Conservation (phyloP, 495 filamentous ascomycete genomes). For the Neurospora tetraspora region DNA sequence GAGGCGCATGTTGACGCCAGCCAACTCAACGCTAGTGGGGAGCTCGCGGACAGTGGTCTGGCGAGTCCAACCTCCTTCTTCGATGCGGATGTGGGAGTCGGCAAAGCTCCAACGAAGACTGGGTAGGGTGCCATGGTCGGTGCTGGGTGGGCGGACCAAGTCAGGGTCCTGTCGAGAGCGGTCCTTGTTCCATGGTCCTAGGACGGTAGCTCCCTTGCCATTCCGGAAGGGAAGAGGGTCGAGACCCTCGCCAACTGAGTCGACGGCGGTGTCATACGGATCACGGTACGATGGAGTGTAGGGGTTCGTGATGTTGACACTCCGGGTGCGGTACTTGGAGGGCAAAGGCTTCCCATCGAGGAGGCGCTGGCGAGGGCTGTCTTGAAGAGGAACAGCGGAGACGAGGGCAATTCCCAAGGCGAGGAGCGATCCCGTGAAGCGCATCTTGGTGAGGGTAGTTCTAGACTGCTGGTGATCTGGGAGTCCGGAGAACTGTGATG, state of each 20-base stretch:
- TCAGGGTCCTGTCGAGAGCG: slow-evolving; percentile 56
- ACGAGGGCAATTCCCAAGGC: slow-evolving; percentile 23
- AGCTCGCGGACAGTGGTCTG: slow-evolving; percentile 56
- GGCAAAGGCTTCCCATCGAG: slow-evolving; percentile 36
- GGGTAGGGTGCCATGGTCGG: slow-evolving; percentile 50
- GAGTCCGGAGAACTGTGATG: neutral
- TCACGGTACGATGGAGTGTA: slow-evolving; percentile 36
- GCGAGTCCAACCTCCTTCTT: slow-evolving; percentile 61
- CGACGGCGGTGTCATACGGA: slow-evolving; percentile 39
- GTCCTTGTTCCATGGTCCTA: slow-evolving; percentile 55
- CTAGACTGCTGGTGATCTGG: neutral
- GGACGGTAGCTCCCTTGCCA: slow-evolving; percentile 48
- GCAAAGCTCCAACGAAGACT: slow-evolving; percentile 62
- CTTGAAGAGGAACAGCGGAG: slow-evolving; percentile 35
- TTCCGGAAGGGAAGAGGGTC: slow-evolving; percentile 58
- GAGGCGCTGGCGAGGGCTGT: slow-evolving; percentile 42
- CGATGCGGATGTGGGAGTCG: slow-evolving; percentile 56
- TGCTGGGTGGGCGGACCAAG: slow-evolving; percentile 53
- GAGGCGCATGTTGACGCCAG: slow-evolving; percentile 59
- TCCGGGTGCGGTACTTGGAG: slow-evolving; percentile 25
- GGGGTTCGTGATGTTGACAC: slow-evolving; percentile 22
- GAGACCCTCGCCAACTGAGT: slow-evolving; percentile 45
- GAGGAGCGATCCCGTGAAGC: slow-evolving; percentile 13
- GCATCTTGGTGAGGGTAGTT: slow-evolving; percentile 22
- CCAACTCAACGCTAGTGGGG: slow-evolving; percentile 48